Conservation (phyloP, 129 eudicot species). For the Erigeron canadensis region DNA sequence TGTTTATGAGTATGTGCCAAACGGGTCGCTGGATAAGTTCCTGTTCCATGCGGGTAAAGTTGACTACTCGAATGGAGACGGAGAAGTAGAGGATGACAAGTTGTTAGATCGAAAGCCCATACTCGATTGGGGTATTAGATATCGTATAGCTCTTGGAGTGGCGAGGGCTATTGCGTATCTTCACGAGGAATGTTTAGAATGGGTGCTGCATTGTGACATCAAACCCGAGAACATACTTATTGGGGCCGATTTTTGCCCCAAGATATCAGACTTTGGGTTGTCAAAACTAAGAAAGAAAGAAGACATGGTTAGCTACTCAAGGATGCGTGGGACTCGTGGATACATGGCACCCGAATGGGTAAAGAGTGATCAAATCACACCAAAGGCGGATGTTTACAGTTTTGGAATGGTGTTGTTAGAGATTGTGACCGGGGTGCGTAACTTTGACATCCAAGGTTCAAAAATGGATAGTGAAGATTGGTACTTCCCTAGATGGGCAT, state of each 20-base stretch:
- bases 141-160: slow-evolving; percentile 85
- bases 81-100: slow-evolving; percentile 20
- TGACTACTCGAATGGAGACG: slow-evolving; percentile 11
- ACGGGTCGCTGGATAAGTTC: slow-evolving; percentile 84
- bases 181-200: slow-evolving; percentile 89
- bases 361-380: slow-evolving; percentile 63
- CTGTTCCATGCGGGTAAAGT: slow-evolving; percentile 43
- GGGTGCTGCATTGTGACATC: slow-evolving; percentile 97
- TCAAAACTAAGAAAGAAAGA: slow-evolving; percentile 83
- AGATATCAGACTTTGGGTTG: slow-evolving; percentile 86
- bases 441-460: slow-evolving; percentile 48
- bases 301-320: slow-evolving; percentile 65
- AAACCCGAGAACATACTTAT: slow-evolving; percentile 94
- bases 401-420: slow-evolving; percentile 87
- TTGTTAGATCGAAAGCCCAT: slow-evolving; percentile 42
- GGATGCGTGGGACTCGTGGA: slow-evolving; percentile 81
- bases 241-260: slow-evolving; percentile 93
- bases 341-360: slow-evolving; percentile 97
- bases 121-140: slow-evolving; percentile 83
- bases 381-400: slow-evolving; percentile 88
- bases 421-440: slow-evolving; percentile 73
- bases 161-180: slow-evolving; percentile 90
- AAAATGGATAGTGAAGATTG: slow-evolving; percentile 75
- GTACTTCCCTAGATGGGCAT: slow-evolving; percentile 94
- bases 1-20: slow-evolving; percentile 88